phyloP scores from a whole-genome alignment of 164 flowering plant species.

The Aristolochia contorta region DNA sequence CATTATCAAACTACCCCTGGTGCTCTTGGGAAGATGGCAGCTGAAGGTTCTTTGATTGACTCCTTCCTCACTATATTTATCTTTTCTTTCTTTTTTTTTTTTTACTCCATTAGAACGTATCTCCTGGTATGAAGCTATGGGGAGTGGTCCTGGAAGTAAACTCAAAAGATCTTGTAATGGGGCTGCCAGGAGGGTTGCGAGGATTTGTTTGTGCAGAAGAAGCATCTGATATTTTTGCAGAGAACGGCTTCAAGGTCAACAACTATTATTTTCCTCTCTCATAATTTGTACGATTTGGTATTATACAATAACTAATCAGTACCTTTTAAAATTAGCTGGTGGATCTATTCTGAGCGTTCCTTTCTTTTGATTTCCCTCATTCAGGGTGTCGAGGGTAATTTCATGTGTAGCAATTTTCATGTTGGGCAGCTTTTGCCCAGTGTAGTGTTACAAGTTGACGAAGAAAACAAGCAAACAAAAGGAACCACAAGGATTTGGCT shows the following conservation, averaged over 20 bases:
- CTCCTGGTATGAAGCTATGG: constrained; percentile 94
- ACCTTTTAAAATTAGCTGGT: not conserved
- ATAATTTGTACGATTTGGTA: not conserved
- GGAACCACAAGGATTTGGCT: constrained; percentile 79
- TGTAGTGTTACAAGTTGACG: constrained; percentile 68
- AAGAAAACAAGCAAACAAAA: constrained; percentile 53
- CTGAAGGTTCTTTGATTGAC: not conserved
- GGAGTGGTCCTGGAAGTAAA: constrained; percentile 84
- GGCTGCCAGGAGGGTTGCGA: constrained; percentile 91
- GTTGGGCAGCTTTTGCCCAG: constrained; percentile 87
- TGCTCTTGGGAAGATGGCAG: too few species aligned
- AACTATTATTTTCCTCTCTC: not conserved
- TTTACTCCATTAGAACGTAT: constrained; percentile 45
- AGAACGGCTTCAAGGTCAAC: constrained; percentile 32
- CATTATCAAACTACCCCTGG: not conserved
- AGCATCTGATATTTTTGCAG: constrained; percentile 51
- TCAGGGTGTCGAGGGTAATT: constrained; percentile 36
- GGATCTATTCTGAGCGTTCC: not conserved
- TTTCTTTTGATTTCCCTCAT: not conserved
- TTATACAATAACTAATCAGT: not conserved
- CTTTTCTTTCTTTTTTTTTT: not conserved
- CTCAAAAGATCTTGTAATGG: constrained; percentile 72
- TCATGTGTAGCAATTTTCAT: constrained; percentile 42
- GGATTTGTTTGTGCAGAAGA: constrained; percentile 75
- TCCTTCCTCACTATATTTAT: not conserved